phyloP scores from a whole-genome alignment of 805 yeast genomes.

The Kodamaea restingae region DNA sequence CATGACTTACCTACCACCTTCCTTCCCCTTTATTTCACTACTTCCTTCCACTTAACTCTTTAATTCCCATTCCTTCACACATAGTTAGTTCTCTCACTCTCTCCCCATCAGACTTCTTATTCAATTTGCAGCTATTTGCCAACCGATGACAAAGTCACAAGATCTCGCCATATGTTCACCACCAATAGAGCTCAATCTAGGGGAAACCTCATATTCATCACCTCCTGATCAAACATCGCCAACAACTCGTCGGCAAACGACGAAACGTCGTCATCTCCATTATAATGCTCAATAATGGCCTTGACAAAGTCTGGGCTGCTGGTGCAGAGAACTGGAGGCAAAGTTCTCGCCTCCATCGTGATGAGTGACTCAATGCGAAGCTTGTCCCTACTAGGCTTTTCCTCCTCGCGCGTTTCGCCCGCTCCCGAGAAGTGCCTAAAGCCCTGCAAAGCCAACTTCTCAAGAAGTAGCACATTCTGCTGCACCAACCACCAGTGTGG shows the following conservation, averaged over 20 bases:
- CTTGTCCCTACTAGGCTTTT: constrained; percentile 1
- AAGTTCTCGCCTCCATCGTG: constrained; percentile 3
- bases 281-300: constrained; percentile 5
- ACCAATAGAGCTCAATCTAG: too few species aligned
- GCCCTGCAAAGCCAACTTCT: neutral
- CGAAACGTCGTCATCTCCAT: constrained; percentile 4
- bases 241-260: constrained; percentile 1
- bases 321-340: constrained; percentile 9
- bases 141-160: too few species aligned
- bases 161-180: too few species aligned
- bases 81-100: too few species aligned
- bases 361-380: constrained; percentile 6
- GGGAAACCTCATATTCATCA: constrained; percentile 1
- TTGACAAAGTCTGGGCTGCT: constrained; percentile 6
- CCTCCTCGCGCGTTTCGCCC: neutral
- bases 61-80: too few species aligned
- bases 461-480: constrained; percentile 3
- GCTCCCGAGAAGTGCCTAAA: neutral
- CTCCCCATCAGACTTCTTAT: too few species aligned
- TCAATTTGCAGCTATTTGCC: too few species aligned
- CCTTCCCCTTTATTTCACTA: too few species aligned
- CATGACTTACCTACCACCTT: too few species aligned
- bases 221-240: constrained; percentile 4
- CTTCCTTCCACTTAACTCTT: too few species aligned
- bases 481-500: constrained; percentile 7